Conservation (phyloP, 768 basidiomycete species). For the Naematelia aurantialba region DNA sequence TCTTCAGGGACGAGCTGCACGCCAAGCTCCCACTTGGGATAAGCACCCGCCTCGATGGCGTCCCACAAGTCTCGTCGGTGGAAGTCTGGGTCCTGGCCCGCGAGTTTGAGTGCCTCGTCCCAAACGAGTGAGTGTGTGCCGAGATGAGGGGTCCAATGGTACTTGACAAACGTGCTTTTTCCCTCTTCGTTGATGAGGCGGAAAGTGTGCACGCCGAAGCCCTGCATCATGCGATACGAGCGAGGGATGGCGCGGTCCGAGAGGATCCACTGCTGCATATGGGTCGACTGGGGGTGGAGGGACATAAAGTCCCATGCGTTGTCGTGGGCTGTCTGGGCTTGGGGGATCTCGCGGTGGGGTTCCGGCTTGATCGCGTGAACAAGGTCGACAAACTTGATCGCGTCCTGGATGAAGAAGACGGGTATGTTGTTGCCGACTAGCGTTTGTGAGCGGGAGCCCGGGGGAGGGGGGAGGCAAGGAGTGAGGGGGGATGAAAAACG, state of each 20-base stretch:
- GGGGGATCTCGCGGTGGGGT: conserved; percentile 67
- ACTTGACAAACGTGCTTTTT: conserved; percentile 78
- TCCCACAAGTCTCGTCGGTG: conserved; percentile 82
- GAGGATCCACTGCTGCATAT: conserved; percentile 66
- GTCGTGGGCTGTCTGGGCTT: conserved; percentile 59
- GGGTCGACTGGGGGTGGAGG: conserved; percentile 60
- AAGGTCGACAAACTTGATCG: conserved; percentile 78
- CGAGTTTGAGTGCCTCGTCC: conserved; percentile 84
- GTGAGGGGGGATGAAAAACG: neutral
- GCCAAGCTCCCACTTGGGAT: conserved; percentile 73
- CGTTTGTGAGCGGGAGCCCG: neutral
- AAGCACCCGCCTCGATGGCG: conserved; percentile 68
- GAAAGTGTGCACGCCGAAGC: conserved; percentile 74
- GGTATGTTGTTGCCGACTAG: conserved; percentile 42
- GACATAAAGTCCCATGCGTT: conserved; percentile 80
- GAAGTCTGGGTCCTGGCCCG: conserved; percentile 78
- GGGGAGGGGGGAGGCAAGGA: neutral
- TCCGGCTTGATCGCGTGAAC: conserved; percentile 86
- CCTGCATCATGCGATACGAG: conserved; percentile 84
- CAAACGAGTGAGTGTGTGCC: conserved; percentile 79
- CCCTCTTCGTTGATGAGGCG: conserved; percentile 66
- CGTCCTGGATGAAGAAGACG: conserved; percentile 51
- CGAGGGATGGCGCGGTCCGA: conserved; percentile 82
- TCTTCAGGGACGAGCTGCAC: conserved; percentile 69
- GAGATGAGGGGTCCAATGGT: conserved; percentile 78